These are phyloP conservation scores for Elongisporangium anandrum DNA, from an alignment of 352 stramenopile species.

Conservation along the genomic window DNA sequence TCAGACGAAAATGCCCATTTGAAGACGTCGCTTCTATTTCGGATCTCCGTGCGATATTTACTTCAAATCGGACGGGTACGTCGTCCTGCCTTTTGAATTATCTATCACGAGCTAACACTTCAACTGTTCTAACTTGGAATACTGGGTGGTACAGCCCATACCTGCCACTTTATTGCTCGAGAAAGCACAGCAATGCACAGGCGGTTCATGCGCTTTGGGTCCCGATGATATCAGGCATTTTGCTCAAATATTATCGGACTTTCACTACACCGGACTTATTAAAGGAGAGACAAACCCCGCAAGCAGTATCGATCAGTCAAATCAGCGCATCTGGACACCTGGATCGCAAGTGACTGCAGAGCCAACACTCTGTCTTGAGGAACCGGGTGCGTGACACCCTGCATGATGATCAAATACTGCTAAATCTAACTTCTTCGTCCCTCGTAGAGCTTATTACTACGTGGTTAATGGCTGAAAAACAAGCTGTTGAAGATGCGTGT, in stretches of 20 bases:
- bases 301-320: neutral
- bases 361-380: neutral
- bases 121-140: no score
- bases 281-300: neutral
- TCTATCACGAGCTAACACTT: neutral
- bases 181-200: neutral
- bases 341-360: neutral
- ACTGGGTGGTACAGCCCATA: no score
- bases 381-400: neutral
- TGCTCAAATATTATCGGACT: neutral
- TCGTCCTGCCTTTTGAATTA: neutral
- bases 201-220: neutral
- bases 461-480: neutral
- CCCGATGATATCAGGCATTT: neutral
- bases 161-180: neutral
- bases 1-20: neutral
- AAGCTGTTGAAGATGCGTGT: neutral
- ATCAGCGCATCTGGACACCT: neutral
- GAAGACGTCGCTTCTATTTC: constrained; percentile 8
- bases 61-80: constrained; percentile 19
- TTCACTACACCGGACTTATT: neutral
- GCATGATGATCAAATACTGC: neutral
- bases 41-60: constrained; percentile 25
- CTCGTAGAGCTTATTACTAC: neutral
- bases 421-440: neutral